A percentile compares a stretch with the other conserved stretches of the same genome.
Conservation (phyloP, 1,284 basidiomycete genomes). For the Lignosus rhinocerotis region DNA sequence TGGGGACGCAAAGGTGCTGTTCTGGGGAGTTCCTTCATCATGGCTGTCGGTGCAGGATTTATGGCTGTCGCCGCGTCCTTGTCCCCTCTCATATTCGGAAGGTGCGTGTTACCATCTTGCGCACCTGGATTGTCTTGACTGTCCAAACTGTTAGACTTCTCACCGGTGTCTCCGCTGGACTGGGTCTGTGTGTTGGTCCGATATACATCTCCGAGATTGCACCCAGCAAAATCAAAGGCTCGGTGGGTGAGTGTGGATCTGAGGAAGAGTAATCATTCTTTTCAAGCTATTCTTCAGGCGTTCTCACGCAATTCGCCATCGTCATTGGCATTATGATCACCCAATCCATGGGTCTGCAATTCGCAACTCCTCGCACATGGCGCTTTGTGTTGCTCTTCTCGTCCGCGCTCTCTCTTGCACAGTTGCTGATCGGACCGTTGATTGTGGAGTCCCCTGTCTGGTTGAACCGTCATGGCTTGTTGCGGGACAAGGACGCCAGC, state of each 20-base stretch:
- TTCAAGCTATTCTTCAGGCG: slow-evolving; percentile 47
- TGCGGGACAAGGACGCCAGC: slow-evolving; percentile 49
- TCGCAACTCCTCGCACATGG: slow-evolving; percentile 71
- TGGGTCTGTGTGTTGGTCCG: slow-evolving; percentile 86
- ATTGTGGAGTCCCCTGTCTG: slow-evolving; percentile 73
- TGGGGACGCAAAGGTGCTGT: slow-evolving; percentile 70
- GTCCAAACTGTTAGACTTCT: slow-evolving; percentile 53
- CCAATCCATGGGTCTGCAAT: slow-evolving; percentile 63
- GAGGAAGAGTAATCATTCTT: background rate
- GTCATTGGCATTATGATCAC: slow-evolving; percentile 83
- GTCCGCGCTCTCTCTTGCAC: slow-evolving; percentile 54
- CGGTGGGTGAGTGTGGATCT: slow-evolving; percentile 50
- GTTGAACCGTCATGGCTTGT: slow-evolving; percentile 51
- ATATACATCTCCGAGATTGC: slow-evolving; percentile 85
- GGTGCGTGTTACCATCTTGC: slow-evolving; percentile 43
- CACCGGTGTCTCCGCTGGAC: slow-evolving; percentile 78
- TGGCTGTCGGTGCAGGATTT: slow-evolving; percentile 59
- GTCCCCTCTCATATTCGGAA: slow-evolving; percentile 60
- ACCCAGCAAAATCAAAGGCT: slow-evolving; percentile 72
- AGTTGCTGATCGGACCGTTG: slow-evolving; percentile 54
- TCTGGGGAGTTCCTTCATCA: slow-evolving; percentile 57
- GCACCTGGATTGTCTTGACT: background rate
- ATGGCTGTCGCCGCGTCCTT: slow-evolving; percentile 69
- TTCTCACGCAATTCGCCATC: slow-evolving; percentile 86
- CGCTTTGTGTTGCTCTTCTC: slow-evolving; percentile 74